Percentiles rank a stretch among this genome's conserved stretches.
Conservation (phyloP, 129 eudicot genomes). For the Gnaphalium uliginosum region DNA sequence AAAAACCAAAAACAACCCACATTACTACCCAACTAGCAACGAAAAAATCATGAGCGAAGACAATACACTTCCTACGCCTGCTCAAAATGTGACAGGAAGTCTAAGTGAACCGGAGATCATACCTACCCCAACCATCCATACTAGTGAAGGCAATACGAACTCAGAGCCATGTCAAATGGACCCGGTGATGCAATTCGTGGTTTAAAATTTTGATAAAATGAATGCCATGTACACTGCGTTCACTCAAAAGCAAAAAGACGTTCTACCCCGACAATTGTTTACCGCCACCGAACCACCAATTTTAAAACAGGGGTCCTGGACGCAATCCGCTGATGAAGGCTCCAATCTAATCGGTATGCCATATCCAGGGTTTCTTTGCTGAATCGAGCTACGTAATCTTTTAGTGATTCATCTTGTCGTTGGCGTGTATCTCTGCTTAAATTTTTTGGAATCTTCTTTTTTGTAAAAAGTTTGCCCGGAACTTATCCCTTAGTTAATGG, state of each 20-base stretch:
- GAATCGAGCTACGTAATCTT: no score
- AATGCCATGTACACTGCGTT: background rate
- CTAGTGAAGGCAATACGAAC: background rate
- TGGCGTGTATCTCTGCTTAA: no score
- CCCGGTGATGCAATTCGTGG: background rate
- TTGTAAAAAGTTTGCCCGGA: no score
- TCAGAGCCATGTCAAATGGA: background rate
- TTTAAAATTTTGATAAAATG: background rate
- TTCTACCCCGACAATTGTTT: background rate
- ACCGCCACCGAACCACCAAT: no score
- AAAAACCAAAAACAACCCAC: background rate
- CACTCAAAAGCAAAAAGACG: background rate
- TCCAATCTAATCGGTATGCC: no score
- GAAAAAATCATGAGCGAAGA: background rate
- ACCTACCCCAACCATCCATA: background rate
- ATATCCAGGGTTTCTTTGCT: no score
- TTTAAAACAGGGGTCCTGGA: no score
- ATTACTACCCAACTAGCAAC: background rate
- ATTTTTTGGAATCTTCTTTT: no score
- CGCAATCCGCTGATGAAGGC: no score
- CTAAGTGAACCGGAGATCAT: no score
- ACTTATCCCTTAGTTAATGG: no score
- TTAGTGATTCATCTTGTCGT: no score
- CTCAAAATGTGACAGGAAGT: background rate
- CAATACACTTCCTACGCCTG: background rate